Evolutionary conservation across 257 asterid species (phyloP), one percentile per base, ranked within the genome.

Genomic region (Plantago ovata): DNA sequence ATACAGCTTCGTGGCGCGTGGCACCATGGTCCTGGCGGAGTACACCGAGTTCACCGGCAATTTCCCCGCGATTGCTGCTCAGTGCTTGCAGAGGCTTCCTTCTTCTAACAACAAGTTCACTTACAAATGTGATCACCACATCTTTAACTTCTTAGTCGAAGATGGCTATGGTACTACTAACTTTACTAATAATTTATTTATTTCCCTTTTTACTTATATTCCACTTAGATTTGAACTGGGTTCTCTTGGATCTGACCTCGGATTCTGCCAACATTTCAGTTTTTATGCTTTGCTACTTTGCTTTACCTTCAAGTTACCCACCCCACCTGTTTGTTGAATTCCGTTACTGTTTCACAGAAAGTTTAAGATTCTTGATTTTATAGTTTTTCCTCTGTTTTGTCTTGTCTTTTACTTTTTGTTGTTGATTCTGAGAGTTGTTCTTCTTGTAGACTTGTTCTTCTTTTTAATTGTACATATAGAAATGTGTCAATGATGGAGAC

Each of bases 1-100:
- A 45, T 84, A 81, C 78, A 81, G 84, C 82, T 84, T 84, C 65
- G 89, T 81, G 53, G 93, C 93, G 1, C 79, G 93, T 13, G 93
- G 93, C 36, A 81, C 86, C 11, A 64, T 84, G 89, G 76, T 81
- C 33, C 58, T 81, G 65, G 82, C 89, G 10, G 88, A 84, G 77
- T 84, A 75, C 72, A 81, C 88, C 1, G 93, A 78, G 73, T 81
- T 80, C 73, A 84, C 93, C 47, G 89, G 93, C 36, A 81, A 84
- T 52, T 84, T 81, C 38, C 93, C 86, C 39, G 93, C 86, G 42
- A 84, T 84, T 55, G 89, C 93, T 8, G 84, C 79, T 58, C 93
- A 78, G 81, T 81, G 88, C 52, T 63, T 84, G 65, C 84, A 81
- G 60, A 78, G 51, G 56, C 43, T 84, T 39, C 86, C 88, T 19